Base-by-base conservation (phyloP, 2,329 filamentous ascomycete species). In the Nigrospora oryzae region DNA sequence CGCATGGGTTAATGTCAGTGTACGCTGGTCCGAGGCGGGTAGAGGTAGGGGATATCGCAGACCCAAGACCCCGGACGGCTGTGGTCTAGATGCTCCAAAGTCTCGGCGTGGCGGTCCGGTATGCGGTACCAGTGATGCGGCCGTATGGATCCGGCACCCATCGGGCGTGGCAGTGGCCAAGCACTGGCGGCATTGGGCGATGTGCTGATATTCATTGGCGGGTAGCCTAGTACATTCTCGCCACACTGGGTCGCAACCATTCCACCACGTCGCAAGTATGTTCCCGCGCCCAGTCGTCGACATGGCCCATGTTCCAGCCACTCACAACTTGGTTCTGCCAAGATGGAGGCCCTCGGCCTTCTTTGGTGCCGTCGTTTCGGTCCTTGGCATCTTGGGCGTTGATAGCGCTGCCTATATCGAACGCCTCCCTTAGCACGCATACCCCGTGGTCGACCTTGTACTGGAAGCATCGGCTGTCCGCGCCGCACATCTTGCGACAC, bases 401-500 rank as follows among this genome's bases (percentile, higher is more conserved):
- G 16, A 33, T 11, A n/a, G 44, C 38, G 43, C 46, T 44, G 42
- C 50, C 50, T 49, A 41, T 33, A 11, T 33, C 8, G 28, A 55
- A 46, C 15, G 50, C 49, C 11, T 37, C 40, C 35, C 50, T 47
- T 35, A 57, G 44, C 1, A 50, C 46, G 38, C 55, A 57, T 31
- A 52, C 45, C 11, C 46, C 44, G 10, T 49, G 48, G 19, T 51
- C 47, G 49, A 48, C 54, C 16, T 50, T 46, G 11, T 48, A 57
- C 45, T 55, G 54, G 23, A 55, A 46, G 38, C 55, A 57, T 15
- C 23, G 13, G 4, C 43, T n/a, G 35, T 49, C 45, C 14, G 47
- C 43, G 37, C 45, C 42, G 43, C 55, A 57, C 16, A 53, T 49
- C 16, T 46, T 38, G n/a, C 43, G 46, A 30, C 55, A 57, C 23